phyloP scores from a whole-genome alignment of 2,329 filamentous ascomycete genomes.

The Ceratocystis cacaofunesta region DNA sequence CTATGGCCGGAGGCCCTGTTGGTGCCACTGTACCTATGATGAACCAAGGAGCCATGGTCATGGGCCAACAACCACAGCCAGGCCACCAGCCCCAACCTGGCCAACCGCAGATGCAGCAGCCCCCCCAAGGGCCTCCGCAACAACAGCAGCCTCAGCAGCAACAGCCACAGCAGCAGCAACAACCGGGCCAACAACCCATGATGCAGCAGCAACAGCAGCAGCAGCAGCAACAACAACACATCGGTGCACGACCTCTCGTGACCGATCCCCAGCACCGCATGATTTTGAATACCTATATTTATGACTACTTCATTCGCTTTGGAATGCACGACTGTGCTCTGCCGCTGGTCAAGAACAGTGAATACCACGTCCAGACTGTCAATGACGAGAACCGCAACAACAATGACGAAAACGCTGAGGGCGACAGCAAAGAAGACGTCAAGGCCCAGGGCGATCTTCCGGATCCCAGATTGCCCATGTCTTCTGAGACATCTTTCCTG shows the following conservation, averaged over 20 bases:
- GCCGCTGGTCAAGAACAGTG: constrained; percentile 45
- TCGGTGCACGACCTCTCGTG: constrained; percentile 20
- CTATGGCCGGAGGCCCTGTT: constrained; percentile 50
- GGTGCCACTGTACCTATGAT: constrained; percentile 52
- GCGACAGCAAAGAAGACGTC: constrained; percentile 63
- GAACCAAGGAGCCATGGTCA: constrained; percentile 36
- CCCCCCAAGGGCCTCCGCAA: constrained; percentile 13
- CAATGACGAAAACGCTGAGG: constrained; percentile 63
- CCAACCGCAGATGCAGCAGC: constrained; percentile 18
- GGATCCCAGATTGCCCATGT: constrained; percentile 50
- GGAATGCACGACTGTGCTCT: constrained; percentile 73
- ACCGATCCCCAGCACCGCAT: constrained; percentile 37
- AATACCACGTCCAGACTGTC: constrained; percentile 10
- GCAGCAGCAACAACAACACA: constrained; percentile 24
- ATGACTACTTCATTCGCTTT: constrained; percentile 80
- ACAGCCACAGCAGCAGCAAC: constrained; percentile 22
- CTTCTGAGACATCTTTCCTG: constrained; percentile 62
- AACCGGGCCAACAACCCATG: constrained; percentile 22
- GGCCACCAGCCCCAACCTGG: constrained; percentile 15
- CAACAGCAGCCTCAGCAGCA: constrained; percentile 10
- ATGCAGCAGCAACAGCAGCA: background rate
- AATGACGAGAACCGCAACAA: constrained; percentile 53
- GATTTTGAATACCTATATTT: constrained; percentile 72
- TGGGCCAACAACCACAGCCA: constrained; percentile 23
- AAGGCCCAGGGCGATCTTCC: constrained; percentile 73